These are phyloP conservation scores for Entrophospora sp. DNA, from an alignment of 192 early-diverging fungal species.

Conservation along the genomic window DNA sequence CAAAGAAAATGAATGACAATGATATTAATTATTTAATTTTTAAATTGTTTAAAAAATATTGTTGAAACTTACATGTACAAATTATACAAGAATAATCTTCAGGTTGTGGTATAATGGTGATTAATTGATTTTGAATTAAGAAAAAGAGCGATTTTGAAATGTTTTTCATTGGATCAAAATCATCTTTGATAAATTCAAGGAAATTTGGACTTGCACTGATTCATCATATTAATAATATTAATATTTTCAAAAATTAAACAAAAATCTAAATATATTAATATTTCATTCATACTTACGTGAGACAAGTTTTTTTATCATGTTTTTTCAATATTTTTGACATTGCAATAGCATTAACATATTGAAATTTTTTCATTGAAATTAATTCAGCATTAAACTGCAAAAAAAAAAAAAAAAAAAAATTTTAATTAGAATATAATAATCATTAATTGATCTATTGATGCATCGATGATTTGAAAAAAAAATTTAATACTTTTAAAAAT, in stretches of 20 bases:
- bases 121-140: slow-evolving; percentile 46
- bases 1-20: not conserved
- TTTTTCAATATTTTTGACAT: slow-evolving; percentile 84
- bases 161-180: too few species aligned
- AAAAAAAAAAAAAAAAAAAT: slow-evolving; percentile 31
- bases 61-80: slow-evolving; percentile 51
- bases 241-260: not conserved
- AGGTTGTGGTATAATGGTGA: slow-evolving; percentile 69
- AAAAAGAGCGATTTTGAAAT: not conserved
- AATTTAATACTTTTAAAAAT: not conserved
- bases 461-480: slow-evolving; percentile 15
- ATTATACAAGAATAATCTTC: slow-evolving; percentile 79
- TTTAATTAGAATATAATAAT: too few species aligned
- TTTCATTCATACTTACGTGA: slow-evolving; percentile 41
- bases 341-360: slow-evolving; percentile 66
- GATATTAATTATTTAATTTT: too few species aligned
- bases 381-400: slow-evolving; percentile 62
- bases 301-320: slow-evolving; percentile 76
- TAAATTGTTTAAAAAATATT: slow-evolving; percentile 9
- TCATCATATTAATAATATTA: not conserved
- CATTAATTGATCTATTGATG: too few species aligned
- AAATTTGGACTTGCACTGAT: not conserved
- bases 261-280: too few species aligned
- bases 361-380: slow-evolving; percentile 58
- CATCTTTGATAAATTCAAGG: too few species aligned